A percentile compares a stretch with the other conserved stretches of the same genome.
These are phyloP conservation scores for Suhomyces faveliae DNA, from an alignment of 805 yeast genomes.

Conservation along the genomic window DNA sequence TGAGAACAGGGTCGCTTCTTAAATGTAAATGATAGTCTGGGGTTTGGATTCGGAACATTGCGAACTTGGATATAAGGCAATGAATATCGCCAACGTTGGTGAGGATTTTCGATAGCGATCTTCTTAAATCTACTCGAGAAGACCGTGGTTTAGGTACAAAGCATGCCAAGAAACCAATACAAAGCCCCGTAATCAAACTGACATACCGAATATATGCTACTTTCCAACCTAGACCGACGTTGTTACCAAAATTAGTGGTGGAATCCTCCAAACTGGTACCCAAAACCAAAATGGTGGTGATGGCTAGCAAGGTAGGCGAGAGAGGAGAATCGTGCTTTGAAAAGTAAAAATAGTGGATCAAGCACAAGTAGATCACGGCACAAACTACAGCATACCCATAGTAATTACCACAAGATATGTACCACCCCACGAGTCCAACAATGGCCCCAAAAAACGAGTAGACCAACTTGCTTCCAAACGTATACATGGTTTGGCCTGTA, in stretches of 20 bases:
- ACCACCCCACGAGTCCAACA: conserved; percentile 33
- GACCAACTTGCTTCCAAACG: conserved; percentile 21
- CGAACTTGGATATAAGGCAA: conserved; percentile 28
- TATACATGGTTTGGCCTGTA: conserved; percentile 31
- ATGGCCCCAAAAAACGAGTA: conserved; percentile 30
- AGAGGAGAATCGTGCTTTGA: conserved; percentile 25
- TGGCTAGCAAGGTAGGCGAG: conserved; percentile 26
- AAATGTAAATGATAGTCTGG: conserved; percentile 17
- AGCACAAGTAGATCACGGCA: conserved; percentile 22
- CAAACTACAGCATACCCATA: conserved; percentile 32
- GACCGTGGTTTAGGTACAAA: conserved; percentile 30
- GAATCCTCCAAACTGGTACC: conserved; percentile 36
- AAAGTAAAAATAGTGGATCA: conserved; percentile 30
- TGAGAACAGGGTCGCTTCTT: conserved; percentile 22
- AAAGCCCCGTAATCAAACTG: conserved; percentile 28
- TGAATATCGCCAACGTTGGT: conserved; percentile 28
- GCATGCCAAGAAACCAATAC: conserved; percentile 30
- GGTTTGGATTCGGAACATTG: conserved; percentile 19
- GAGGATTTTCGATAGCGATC: conserved; percentile 20
- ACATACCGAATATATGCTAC: conserved; percentile 29
- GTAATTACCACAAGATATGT: conserved; percentile 33
- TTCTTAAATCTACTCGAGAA: conserved; percentile 26
- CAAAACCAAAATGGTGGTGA: conserved; percentile 29
- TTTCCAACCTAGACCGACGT: conserved; percentile 28
- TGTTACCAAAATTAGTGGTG: conserved; percentile 13